Percentiles rank a stretch among this genome's conserved stretches.
Conservation (phyloP, 208 protist species). For the Trypanosoma rangeli region DNA sequence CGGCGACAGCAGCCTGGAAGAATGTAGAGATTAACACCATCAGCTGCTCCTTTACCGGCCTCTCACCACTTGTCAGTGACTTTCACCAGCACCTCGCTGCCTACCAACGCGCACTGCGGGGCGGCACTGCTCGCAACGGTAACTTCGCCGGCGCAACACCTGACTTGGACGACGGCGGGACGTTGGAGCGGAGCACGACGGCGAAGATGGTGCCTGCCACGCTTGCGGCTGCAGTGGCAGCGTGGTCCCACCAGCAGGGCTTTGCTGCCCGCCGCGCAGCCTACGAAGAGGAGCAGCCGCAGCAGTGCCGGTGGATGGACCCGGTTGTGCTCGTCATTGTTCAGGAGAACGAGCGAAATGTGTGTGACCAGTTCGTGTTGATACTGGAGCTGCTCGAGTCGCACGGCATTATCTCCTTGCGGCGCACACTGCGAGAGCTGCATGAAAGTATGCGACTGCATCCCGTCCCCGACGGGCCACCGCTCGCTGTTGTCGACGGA, state of each 20-base stretch:
- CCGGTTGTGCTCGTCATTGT: constrained; percentile 91
- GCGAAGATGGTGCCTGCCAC: constrained; percentile 39
- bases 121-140: background rate
- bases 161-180: background rate
- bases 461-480: constrained; percentile 18
- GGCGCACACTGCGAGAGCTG: constrained; percentile 85
- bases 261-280: constrained; percentile 2
- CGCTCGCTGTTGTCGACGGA: constrained; percentile 67
- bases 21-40: constrained; percentile 98
- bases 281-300: background rate
- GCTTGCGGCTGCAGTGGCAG: constrained; percentile 41
- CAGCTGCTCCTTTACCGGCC: constrained; percentile 90
- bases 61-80: constrained; percentile 75
- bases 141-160: background rate
- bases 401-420: constrained; percentile 78
- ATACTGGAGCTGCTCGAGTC: constrained; percentile 70
- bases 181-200: constrained; percentile 44
- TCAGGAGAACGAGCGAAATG: constrained; percentile 93
- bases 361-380: constrained; percentile 91
- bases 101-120: constrained; percentile 29
- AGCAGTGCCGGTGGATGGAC: constrained; percentile 14
- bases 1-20: constrained; percentile 57
- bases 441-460: constrained; percentile 43
- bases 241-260: constrained; percentile 35
- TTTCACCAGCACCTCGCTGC: constrained; percentile 83